Conservation (phyloP, 2,329 filamentous ascomycete species). For the Colletotrichum melonis region DNA sequence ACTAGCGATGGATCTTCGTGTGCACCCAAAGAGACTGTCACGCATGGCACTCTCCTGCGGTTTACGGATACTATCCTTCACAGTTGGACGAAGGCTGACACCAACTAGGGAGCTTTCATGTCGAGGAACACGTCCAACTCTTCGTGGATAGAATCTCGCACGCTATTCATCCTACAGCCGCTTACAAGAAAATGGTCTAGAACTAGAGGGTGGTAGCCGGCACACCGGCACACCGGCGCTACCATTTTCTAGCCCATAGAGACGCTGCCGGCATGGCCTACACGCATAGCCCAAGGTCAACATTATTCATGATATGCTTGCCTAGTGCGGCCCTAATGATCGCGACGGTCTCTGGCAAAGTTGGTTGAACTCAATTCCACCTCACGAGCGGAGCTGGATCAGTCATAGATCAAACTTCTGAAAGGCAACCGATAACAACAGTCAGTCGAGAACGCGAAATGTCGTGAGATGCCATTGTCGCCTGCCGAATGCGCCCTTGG, state of each 20-base stretch:
- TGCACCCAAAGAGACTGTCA: slow-evolving; percentile 5
- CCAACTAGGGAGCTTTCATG: background rate
- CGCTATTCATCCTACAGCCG: background rate
- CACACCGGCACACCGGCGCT: background rate
- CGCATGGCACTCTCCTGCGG: background rate
- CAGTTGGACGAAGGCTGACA: background rate
- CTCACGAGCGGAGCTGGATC: background rate
- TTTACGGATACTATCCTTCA: background rate
- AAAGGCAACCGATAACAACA: background rate
- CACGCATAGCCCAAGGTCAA: background rate
- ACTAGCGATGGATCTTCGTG: slow-evolving; percentile 7
- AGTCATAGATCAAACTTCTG: background rate
- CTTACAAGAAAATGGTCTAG: background rate
- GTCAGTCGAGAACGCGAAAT: background rate
- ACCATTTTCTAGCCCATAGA: background rate
- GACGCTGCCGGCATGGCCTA: background rate
- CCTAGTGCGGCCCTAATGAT: background rate
- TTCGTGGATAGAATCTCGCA: background rate
- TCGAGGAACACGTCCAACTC: background rate
- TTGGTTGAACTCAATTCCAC: slow-evolving; percentile 19
- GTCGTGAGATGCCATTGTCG: background rate
- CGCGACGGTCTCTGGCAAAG: slow-evolving; percentile 5
- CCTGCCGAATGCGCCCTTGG: background rate
- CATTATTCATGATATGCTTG: slow-evolving; percentile 4
- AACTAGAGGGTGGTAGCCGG: background rate